Percentiles rank a stretch among this genome's conserved stretches.
Conservation (phyloP, 2,329 filamentous ascomycete genomes). For the Aurifilum marmelostoma region DNA sequence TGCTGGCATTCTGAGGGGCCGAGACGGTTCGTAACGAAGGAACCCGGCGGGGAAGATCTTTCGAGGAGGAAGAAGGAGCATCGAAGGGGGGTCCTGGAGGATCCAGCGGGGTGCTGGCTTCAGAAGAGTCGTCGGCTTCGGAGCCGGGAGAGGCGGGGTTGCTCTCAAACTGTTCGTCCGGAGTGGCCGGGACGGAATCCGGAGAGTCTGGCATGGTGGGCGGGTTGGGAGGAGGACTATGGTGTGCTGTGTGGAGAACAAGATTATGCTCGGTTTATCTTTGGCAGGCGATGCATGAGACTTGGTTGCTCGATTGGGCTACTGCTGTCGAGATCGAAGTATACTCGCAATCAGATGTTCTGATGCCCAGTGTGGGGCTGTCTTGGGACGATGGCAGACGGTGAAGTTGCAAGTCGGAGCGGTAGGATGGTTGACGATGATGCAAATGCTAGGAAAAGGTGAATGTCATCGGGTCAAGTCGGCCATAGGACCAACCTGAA, state of each 20-base stretch:
- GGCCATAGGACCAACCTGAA: not conserved
- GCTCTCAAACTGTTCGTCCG: conserved; percentile 48
- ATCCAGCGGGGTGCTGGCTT: conserved; percentile 53
- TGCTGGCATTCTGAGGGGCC: conserved; percentile 56
- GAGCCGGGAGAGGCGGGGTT: conserved; percentile 50
- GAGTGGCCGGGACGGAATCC: conserved; percentile 46
- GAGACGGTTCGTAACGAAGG: conserved; percentile 64
- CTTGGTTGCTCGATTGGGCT: not conserved
- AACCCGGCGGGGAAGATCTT: conserved; percentile 52
- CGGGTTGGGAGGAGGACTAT: not conserved
- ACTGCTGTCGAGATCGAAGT: not conserved
- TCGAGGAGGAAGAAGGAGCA: conserved; percentile 25
- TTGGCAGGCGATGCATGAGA: conserved; percentile 17
- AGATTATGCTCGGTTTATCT: conserved; percentile 2
- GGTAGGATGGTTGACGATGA: not conserved
- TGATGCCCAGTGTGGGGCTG: not conserved
- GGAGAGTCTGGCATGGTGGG: conserved; percentile 35
- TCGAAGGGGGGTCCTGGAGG: conserved; percentile 39
- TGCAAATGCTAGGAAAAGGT: not conserved
- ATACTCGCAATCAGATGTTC: conserved; percentile 5
- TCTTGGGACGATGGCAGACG: not conserved
- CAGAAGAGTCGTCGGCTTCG: conserved; percentile 46
- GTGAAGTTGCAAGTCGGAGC: not conserved
- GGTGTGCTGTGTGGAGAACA: not conserved
- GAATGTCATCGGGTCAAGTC: not conserved